Base-by-base conservation (phyloP, 805 yeast genomes). In the Monosporozyma yasuniensis region DNA sequence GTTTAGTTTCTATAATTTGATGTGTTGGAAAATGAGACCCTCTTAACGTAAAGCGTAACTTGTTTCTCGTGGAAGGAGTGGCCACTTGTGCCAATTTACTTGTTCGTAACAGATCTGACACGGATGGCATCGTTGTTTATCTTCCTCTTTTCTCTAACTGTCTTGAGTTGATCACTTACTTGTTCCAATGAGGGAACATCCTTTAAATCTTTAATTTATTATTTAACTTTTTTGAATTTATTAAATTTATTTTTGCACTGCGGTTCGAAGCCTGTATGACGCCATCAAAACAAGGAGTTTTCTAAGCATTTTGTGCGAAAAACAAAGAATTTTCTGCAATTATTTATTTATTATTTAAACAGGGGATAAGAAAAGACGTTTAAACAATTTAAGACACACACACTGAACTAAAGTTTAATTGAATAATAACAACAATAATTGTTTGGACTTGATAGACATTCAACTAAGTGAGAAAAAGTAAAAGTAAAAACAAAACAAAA, bases 1-100 rank as follows among this genome's bases (percentile, higher is more conserved):
- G 78, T 47, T 85, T 80, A 0, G 93, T 81, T 64, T 77, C 83
- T 38, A 87, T 74, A 41, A 84, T 73, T 64, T 86, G 95, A 60
- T 83, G 89, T 0, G 86, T 78, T 23, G 95, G 95, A 42, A 50
- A 54, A 46, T 50, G 56, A 14, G 22, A 16, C 18, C 49, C 49
- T 35, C 49, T 30, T 23, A 45, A 19, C 16, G 49, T 47, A 21
- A 44, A 41, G 14, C 39, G 19, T 37, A 53, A 23, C 14, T 45
- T 47, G 5, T 42, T 32, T 11, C 34, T 34, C 12, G 42, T 11
- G 42, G 42, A 30, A 4, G 55, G 47, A 11, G 39, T 34, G 5
- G 72, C 64, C 8, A 70, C 56, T 41, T 69, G 69, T 1, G 73
- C 66, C 34, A 70, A 49, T 45, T 67, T 63, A 0, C 72, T 67